phyloP scores from a whole-genome alignment of 495 filamentous ascomycete species.

The Sphaerosporella brunnea region DNA sequence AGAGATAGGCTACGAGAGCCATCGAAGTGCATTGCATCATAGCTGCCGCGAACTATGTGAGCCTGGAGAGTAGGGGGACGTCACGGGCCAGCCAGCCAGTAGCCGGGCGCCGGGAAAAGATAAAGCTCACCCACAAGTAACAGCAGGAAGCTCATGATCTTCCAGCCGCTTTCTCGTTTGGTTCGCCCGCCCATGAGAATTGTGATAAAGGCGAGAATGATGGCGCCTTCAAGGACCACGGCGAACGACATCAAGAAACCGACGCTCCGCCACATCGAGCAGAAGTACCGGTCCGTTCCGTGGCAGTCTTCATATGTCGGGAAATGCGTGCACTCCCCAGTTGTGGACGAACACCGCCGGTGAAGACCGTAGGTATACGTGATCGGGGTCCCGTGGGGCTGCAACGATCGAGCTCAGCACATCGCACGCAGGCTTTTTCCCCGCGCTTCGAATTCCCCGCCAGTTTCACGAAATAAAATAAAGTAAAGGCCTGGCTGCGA shows the following conservation, averaged over 20 bases:
- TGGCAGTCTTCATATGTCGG: conserved; percentile 48
- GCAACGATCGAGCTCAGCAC: too few species aligned
- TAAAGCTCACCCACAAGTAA: conserved; percentile 45
- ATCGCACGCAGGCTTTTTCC: too few species aligned
- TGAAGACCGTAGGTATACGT: conserved; percentile 59
- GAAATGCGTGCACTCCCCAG: conserved; percentile 32
- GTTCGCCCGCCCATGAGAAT: conserved; percentile 59
- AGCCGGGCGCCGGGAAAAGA: background rate
- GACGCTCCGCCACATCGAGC: conserved; percentile 74
- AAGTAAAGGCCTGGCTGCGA: too few species aligned
- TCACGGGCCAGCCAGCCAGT: background rate
- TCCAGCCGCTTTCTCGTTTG: conserved; percentile 63
- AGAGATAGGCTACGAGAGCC: conserved; percentile 50
- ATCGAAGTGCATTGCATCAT: conserved; percentile 13
- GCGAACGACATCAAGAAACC: conserved; percentile 76
- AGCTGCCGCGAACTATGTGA: too few species aligned
- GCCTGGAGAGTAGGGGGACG: too few species aligned
- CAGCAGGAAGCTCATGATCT: conserved; percentile 46
- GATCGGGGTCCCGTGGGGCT: conserved; percentile 11
- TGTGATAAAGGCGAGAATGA: conserved; percentile 53
- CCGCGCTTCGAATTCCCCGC: too few species aligned
- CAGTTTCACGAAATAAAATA: too few species aligned
- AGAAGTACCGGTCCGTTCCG: conserved; percentile 57
- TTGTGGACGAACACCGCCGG: conserved; percentile 45
- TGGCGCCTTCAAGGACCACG: conserved; percentile 55